phyloP scores from a whole-genome alignment of 768 basidiomycete species.

The Paxillus ammoniavirescens region DNA sequence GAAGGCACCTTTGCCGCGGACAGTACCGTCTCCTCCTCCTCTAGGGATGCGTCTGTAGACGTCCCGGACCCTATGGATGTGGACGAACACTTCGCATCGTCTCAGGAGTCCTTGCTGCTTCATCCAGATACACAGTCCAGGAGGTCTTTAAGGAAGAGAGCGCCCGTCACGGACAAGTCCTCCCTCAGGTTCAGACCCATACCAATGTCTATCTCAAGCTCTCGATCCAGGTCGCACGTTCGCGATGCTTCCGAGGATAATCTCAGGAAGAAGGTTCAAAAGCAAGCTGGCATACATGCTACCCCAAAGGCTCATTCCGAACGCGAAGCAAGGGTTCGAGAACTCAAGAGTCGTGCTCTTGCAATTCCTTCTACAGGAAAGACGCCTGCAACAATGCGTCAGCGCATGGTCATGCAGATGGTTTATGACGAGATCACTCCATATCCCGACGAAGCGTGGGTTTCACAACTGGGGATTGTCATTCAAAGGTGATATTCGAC shows the following conservation, averaged over 20 bases:
- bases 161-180: constrained; percentile 21
- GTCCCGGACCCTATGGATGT: constrained; percentile 25
- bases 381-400: constrained; percentile 53
- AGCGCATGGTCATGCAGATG: constrained; percentile 58
- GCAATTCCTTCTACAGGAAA: constrained; percentile 34
- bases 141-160: constrained; percentile 28
- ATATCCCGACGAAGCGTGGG: constrained; percentile 63
- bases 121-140: constrained; percentile 18
- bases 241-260: constrained; percentile 26
- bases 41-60: constrained; percentile 33
- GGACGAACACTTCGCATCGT: constrained; percentile 21
- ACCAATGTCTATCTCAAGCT: constrained; percentile 18
- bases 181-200: constrained; percentile 23
- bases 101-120: constrained; percentile 26
- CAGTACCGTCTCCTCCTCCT: constrained; percentile 32
- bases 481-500: constrained; percentile 45
- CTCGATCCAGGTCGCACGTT: constrained; percentile 25
- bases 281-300: constrained; percentile 17
- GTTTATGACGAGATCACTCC: constrained; percentile 65
- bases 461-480: constrained; percentile 55
- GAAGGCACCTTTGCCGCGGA: constrained; percentile 28
- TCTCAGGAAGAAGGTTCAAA: constrained; percentile 27
- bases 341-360: constrained; percentile 31
- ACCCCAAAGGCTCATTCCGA: constrained; percentile 25
- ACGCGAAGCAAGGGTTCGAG: constrained; percentile 30